These are phyloP conservation scores for Haplographium delicatum DNA, from an alignment of 495 filamentous ascomycete genomes.

Conservation along the genomic window DNA sequence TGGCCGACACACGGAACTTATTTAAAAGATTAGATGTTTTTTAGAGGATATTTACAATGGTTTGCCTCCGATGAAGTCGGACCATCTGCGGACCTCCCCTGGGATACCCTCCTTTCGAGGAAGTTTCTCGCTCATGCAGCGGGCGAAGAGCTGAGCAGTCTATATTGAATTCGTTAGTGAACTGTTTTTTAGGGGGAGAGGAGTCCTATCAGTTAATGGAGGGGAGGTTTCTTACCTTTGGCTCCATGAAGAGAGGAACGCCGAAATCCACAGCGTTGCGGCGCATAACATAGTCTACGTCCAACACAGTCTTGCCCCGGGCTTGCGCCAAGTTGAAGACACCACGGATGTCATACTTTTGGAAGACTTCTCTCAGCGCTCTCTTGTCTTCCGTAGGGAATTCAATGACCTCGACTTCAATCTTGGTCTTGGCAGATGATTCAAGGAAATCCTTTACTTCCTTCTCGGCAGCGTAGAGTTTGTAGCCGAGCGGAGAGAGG, in stretches of 20 bases:
- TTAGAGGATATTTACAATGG: constrained; percentile 57
- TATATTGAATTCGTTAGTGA: constrained; percentile 34
- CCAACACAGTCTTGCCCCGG: constrained; percentile 75
- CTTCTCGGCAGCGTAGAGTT: constrained; percentile 78
- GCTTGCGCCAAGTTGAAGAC: constrained; percentile 91
- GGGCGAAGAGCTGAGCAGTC: constrained; percentile 93
- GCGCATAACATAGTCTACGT: constrained; percentile 98
- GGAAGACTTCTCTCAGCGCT: constrained; percentile 88
- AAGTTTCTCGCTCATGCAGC: constrained; percentile 93
- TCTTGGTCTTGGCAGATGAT: constrained; percentile 54
- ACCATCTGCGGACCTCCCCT: constrained; percentile 87
- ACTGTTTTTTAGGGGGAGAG: too few relatives aligned
- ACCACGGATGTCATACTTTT: constrained; percentile 93
- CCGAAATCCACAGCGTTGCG: constrained; percentile 95
- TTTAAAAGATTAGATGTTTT: too few relatives aligned
- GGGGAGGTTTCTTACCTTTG: constrained; percentile 63
- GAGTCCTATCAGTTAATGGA: constrained; percentile 7
- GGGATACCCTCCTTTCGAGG: constrained; percentile 79
- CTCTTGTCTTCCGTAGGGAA: constrained; percentile 97
- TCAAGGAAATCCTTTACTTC: constrained; percentile 82
- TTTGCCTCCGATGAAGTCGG: constrained; percentile 88
- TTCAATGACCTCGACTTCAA: constrained; percentile 84
- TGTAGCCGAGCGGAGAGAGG: constrained; percentile 84
- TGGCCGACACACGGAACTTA: background rate
- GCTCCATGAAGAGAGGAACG: constrained; percentile 97